Percentiles rank a stretch among this genome's conserved stretches.
phyloP scores from a whole-genome alignment of 345 rosid species.

The Anastatica hierochuntica region DNA sequence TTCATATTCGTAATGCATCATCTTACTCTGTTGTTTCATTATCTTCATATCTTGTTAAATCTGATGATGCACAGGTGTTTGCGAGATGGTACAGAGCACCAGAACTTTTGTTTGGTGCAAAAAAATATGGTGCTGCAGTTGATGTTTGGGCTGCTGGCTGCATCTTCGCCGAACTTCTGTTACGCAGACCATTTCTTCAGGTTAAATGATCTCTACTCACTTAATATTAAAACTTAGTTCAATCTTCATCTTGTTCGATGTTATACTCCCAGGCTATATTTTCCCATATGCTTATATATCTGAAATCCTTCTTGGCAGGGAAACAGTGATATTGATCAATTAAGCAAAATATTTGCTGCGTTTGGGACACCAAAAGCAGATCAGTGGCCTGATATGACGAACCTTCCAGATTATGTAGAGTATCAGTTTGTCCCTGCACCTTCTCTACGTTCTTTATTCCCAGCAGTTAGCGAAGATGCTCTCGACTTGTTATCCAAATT shows the following conservation, averaged over 20 bases:
- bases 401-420: slow-evolving; percentile 87
- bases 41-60: too few relatives aligned
- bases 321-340: slow-evolving; percentile 81
- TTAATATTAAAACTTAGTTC: not conserved
- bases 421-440: slow-evolving; percentile 60
- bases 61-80: slow-evolving; percentile 46
- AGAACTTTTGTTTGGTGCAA: slow-evolving; percentile 84
- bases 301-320: slow-evolving; percentile 35
- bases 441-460: slow-evolving; percentile 57
- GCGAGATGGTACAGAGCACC: slow-evolving; percentile 99
- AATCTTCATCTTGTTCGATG: slow-evolving; percentile 4
- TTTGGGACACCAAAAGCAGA: slow-evolving; percentile 78
- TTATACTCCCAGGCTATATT: not conserved
- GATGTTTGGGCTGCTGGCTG: slow-evolving; percentile 99
- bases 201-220: slow-evolving; percentile 34
- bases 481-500: slow-evolving; percentile 69
- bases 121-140: slow-evolving; percentile 83
- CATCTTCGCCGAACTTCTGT: slow-evolving; percentile 88
- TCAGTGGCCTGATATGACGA: slow-evolving; percentile 79
- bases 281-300: not conserved
- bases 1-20: too few relatives aligned
- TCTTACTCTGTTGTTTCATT: too few relatives aligned
- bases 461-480: slow-evolving; percentile 73
- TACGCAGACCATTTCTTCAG: slow-evolving; percentile 84
- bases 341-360: slow-evolving; percentile 87